These are phyloP conservation scores for Trametes polyzona DNA, from an alignment of 1,284 basidiomycete genomes.

Conservation along the genomic window DNA sequence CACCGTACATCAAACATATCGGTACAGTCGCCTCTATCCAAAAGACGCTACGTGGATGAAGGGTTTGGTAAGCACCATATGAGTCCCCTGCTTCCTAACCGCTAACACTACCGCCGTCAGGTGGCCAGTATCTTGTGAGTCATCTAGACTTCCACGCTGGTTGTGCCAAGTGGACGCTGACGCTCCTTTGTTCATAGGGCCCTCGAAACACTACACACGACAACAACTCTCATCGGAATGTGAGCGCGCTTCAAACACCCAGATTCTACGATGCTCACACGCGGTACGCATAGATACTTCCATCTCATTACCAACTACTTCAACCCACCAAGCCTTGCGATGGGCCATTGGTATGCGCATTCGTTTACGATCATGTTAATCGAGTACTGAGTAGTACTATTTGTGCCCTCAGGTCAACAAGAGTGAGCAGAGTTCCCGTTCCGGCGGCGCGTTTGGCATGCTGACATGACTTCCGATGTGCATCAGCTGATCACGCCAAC, in stretches of 20 bases:
- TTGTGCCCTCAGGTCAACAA: background rate
- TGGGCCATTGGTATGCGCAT: background rate
- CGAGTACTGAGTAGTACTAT: too few species aligned
- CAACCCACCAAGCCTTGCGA: background rate
- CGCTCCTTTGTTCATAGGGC: background rate
- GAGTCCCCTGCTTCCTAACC: too few species aligned
- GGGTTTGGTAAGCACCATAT: background rate
- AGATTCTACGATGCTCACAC: background rate
- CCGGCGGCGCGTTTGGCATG: background rate
- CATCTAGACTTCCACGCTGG: background rate
- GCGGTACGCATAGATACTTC: background rate
- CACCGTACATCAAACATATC: constrained; percentile 2
- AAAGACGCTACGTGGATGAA: background rate
- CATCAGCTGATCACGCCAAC: background rate
- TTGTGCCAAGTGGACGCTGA: background rate
- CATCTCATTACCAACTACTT: background rate
- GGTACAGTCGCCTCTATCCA: background rate
- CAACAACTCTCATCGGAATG: background rate
- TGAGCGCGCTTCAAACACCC: background rate
- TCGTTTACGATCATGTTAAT: background rate
- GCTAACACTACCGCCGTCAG: background rate
- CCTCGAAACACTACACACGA: background rate
- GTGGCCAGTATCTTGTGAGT: background rate
- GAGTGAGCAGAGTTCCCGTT: background rate
- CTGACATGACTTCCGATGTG: background rate